phyloP scores from a whole-genome alignment of 768 basidiomycete species.

The Mrakia frigida region DNA sequence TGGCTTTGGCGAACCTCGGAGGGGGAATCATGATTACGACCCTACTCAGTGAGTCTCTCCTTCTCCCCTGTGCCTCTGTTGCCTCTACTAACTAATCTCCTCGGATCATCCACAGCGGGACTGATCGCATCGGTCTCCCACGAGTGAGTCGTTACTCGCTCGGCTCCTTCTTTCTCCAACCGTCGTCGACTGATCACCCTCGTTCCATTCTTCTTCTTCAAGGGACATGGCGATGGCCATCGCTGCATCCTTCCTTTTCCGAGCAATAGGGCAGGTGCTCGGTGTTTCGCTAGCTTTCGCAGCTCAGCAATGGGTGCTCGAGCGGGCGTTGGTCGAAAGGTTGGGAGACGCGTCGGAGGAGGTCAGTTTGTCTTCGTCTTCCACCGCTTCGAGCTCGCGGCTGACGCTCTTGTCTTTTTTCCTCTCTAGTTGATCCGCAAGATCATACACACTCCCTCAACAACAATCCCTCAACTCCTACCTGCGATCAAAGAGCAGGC shows the following conservation, averaged over 20 bases:
- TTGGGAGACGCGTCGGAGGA: slow-evolving; percentile 1
- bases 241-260: slow-evolving; percentile 41
- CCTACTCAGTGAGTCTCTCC: background rate
- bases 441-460: slow-evolving; percentile 39
- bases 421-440: slow-evolving; percentile 27
- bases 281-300: slow-evolving; percentile 40
- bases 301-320: slow-evolving; percentile 38
- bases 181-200: background rate
- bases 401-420: slow-evolving; percentile 20
- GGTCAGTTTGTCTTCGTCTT: background rate
- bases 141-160: background rate
- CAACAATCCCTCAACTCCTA: slow-evolving; percentile 34
- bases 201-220: background rate
- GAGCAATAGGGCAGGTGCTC: slow-evolving; percentile 40
- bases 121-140: background rate
- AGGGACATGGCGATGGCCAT: slow-evolving; percentile 38
- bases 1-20: slow-evolving; percentile 35
- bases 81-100: background rate
- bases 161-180: background rate
- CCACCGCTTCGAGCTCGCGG: background rate
- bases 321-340: background rate
- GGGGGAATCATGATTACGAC: background rate
- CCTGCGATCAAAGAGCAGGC: slow-evolving; percentile 34
- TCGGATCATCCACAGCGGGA: background rate
- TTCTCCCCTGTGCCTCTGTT: background rate